Conservation (phyloP, 495 filamentous ascomycete genomes). For the Aspergillus nanangensis region DNA sequence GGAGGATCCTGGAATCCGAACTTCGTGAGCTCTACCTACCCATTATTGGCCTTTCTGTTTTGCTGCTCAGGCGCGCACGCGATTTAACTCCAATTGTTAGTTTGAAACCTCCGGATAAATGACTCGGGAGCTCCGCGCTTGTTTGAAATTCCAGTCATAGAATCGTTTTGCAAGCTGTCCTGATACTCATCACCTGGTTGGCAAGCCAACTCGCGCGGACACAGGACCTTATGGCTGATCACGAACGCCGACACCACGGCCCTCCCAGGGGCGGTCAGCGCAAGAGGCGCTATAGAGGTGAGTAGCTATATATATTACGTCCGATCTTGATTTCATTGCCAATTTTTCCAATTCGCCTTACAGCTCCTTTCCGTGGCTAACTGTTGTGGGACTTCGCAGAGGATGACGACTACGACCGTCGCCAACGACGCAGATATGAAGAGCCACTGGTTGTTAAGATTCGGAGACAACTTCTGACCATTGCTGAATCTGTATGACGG, state of each 20-base stretch:
- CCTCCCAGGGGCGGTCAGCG: conserved; percentile 61
- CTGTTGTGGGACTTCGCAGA: conserved; percentile 39
- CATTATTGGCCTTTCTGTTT: conserved; percentile 15
- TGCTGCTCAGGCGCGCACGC: conserved; percentile 8
- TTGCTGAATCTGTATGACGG: conserved; percentile 72
- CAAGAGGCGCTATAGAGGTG: conserved; percentile 61
- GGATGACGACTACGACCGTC: conserved; percentile 71
- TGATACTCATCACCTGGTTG: too few species aligned
- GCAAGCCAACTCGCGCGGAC: too few species aligned
- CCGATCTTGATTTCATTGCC: background rate
- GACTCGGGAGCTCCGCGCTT: too few species aligned
- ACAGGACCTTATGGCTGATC: conserved; percentile 82
- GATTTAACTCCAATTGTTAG: background rate
- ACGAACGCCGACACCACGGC: conserved; percentile 58
- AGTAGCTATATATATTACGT: conserved; percentile 6
- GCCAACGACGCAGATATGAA: conserved; percentile 73
- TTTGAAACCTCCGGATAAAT: too few species aligned
- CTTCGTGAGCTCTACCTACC: conserved; percentile 1
- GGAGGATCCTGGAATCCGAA: conserved; percentile 14
- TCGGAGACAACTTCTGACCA: conserved; percentile 72
- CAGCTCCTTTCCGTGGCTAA: too few species aligned
- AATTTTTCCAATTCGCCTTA: too few species aligned
- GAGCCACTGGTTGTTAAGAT: conserved; percentile 71
- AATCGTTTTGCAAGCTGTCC: too few species aligned
- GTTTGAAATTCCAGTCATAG: too few species aligned